A percentile compares a stretch with the other conserved stretches of the same genome.
phyloP scores from a whole-genome alignment of 306 rosid species.

The Vigna angularis region DNA sequence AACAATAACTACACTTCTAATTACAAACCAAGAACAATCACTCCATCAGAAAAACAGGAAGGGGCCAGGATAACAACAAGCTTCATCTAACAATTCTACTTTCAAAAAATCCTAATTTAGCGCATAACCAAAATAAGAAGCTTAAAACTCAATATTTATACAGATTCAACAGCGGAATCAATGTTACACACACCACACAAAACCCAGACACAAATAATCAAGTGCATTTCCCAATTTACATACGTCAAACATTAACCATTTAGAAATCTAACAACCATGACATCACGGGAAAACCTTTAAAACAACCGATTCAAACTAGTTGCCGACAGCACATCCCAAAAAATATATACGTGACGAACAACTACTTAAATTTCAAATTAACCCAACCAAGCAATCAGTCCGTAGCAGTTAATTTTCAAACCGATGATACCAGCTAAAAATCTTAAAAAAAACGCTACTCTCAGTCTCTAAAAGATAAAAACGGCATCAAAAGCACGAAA shows the following conservation, averaged over 20 bases:
- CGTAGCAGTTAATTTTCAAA: slow-evolving; percentile 11
- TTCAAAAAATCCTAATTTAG: neutral
- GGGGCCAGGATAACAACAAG: neutral
- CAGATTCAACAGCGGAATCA: slow-evolving; percentile 22
- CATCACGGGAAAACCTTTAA: slow-evolving; percentile 12
- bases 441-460: slow-evolving; percentile 1
- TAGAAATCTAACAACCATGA: neutral
- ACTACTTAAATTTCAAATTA: neutral
- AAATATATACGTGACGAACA: neutral
- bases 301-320: slow-evolving; percentile 27
- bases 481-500: neutral
- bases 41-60: neutral
- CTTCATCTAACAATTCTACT: slow-evolving; percentile 9
- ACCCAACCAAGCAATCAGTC: slow-evolving; percentile 1
- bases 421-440: neutral
- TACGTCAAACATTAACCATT: slow-evolving; percentile 12
- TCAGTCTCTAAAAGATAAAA: neutral
- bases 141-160: neutral
- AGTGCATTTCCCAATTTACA: neutral
- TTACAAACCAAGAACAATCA: slow-evolving; percentile 29
- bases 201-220: neutral
- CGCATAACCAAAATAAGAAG: slow-evolving; percentile 12
- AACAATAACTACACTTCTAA: slow-evolving; percentile 14
- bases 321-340: slow-evolving; percentile 16
- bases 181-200: slow-evolving; percentile 9